Percentiles rank a stretch among this genome's conserved stretches.
phyloP scores from a whole-genome alignment of 1,284 basidiomycete species.

The Trichosporon sp. region DNA sequence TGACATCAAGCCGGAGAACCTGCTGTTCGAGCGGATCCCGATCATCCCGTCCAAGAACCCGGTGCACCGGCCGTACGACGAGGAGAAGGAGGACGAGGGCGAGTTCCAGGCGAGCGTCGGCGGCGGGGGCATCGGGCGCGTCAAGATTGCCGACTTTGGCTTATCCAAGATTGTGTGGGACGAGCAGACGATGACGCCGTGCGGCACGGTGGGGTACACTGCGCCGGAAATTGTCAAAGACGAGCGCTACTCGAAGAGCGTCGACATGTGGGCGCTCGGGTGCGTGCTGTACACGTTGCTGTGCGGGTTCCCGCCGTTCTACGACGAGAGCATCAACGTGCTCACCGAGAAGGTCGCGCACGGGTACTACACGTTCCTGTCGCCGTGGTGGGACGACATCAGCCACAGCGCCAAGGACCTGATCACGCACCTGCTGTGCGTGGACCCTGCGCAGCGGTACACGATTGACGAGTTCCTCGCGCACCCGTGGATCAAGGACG shows the following conservation, averaged over 20 bases:
- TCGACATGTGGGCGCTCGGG: conserved; percentile 99
- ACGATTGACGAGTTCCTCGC: conserved; percentile 97
- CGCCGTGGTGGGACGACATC: conserved; percentile 99
- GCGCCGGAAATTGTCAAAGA: conserved; percentile 99
- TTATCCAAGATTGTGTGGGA: conserved; percentile 98
- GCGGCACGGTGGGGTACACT: conserved; percentile 98
- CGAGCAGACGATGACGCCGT: conserved; percentile 98
- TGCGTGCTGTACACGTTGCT: conserved; percentile 97
- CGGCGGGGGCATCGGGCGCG: conserved; percentile 92
- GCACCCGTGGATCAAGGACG: conserved; percentile 75
- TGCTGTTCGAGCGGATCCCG: conserved; percentile 90
- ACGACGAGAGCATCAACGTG: conserved; percentile 97
- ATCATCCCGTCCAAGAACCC: conserved; percentile 80
- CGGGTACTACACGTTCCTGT: conserved; percentile 96
- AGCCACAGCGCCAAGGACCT: conserved; percentile 85
- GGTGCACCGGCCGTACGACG: conserved; percentile 82
- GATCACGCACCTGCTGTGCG: conserved; percentile 89
- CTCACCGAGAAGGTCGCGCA: conserved; percentile 97
- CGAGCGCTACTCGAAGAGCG: conserved; percentile 95
- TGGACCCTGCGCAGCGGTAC: conserved; percentile 90
- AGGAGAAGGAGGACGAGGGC: conserved; percentile 98
- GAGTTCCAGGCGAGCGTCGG: conserved; percentile 88
- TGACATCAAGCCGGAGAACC: conserved; percentile 98
- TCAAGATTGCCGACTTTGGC: conserved; percentile 99
- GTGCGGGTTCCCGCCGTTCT: conserved; percentile 99